Conservation (phyloP, 2,329 filamentous ascomycete genomes). For the Neofusicoccum umdonicola region DNA sequence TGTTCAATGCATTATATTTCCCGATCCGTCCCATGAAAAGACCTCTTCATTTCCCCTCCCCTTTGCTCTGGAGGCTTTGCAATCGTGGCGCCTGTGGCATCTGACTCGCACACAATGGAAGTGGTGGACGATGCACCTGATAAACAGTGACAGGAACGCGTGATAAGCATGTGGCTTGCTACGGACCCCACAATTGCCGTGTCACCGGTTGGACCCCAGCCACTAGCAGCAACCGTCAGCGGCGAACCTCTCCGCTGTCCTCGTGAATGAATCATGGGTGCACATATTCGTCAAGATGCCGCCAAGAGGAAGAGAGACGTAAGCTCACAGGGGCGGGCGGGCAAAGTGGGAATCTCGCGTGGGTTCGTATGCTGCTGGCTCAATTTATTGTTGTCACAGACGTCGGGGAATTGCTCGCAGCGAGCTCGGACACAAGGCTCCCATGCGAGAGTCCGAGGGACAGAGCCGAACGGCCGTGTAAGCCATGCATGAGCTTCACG, state of each 20-base stretch:
- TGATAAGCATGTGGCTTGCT: slow-evolving; percentile 11
- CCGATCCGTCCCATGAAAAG: not conserved
- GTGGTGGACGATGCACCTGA: not conserved
- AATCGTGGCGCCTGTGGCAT: not conserved
- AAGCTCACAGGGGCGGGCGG: not conserved
- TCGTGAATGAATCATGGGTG: not conserved
- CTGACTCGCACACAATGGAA: not conserved
- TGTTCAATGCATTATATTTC: not conserved
- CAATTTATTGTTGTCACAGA: not conserved
- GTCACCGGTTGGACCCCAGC: not conserved
- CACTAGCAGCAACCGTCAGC: not conserved
- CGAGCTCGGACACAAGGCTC: not conserved
- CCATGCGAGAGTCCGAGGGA: not conserved
- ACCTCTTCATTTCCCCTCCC: not conserved
- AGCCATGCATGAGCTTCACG: slow-evolving; percentile 4
- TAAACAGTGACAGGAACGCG: not conserved
- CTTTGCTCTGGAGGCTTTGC: not conserved
- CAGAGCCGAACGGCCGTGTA: not conserved
- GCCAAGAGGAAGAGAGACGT: not conserved
- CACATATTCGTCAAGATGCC: not conserved
- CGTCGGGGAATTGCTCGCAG: not conserved
- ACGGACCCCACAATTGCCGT: slow-evolving; percentile 1
- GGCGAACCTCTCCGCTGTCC: not conserved
- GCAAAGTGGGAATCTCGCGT: not conserved
- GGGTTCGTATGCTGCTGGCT: not conserved